Evolutionary conservation across 2,329 filamentous ascomycete genomes (phyloP), one percentile per base, ranked within the genome.

Genomic region (Xylariaceae sp.): DNA sequence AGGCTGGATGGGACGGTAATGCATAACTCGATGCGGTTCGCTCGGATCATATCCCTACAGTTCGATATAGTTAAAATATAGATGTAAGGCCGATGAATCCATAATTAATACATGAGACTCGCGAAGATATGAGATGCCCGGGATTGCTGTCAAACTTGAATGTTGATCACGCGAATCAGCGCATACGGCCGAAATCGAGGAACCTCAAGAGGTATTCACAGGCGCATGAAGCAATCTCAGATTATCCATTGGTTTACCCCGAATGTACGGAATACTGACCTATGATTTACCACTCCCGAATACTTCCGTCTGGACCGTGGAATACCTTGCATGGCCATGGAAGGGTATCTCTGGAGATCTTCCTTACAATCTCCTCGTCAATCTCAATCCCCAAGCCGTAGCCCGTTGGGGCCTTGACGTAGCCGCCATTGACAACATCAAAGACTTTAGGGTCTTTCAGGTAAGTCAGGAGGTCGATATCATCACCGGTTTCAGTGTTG

Each of bases 1-100:
- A 9, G 91, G 91, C 7, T 96, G 89, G 90, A 94, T 95, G 89
- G 89, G 88, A 4, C 78, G 89, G 76, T 95, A 76, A 47, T 13
- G 15, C 41, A 8, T 2, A 5, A n/a, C 10, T 3, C 19, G 12
- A 12, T 30, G 26, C 18, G 42, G 6, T 3, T 30, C 29, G 18
- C 16, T 1, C 22, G 6, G 26, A 3, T 2, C n/a, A 12, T 34
- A 34, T 34, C 34, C 6, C 12, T n/a, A 10, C 6, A 15, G 16
- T 18, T n/a, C 32, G 5, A 37, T 49, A 26, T 39, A 22, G 26
- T 13, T 16, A 16, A 40, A 39, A 18, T 13, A 29, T 32, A 36
- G 5, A 21, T 15, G 5, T 22, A 18, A 22, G 13, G 21, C 12
- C 18, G 26, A 8, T 41, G 34, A n/a, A 40, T 9, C n/a, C 9